Conservation (phyloP, 169 alveolate genomes). For the Eimeria maxima region DNA sequence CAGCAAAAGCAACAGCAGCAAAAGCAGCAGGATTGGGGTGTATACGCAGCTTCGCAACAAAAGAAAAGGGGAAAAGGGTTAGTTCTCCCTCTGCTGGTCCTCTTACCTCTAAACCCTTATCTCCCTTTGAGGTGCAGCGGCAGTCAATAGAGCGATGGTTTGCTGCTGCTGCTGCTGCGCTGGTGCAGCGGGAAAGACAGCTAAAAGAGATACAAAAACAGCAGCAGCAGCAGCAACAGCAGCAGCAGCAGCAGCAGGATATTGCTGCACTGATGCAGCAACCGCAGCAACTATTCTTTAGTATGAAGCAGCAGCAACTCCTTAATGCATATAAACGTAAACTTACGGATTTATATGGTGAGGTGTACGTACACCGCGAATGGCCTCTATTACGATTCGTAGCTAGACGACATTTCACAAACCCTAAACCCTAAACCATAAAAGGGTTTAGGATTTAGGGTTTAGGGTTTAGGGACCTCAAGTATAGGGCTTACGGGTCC, state of each 20-base stretch:
- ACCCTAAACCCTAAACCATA: conserved; percentile 1
- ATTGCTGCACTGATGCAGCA: conserved; percentile 6
- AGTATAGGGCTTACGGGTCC: not conserved
- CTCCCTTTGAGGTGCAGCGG: not conserved
- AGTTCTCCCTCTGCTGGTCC: conserved; percentile 37
- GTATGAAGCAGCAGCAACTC: conserved; percentile 12
- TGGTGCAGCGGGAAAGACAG: not conserved
- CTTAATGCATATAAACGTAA: not conserved
- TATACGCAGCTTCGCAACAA: conserved; percentile 5
- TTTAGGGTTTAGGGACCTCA: conserved; percentile 5
- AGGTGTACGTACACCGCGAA: conserved; percentile 56
- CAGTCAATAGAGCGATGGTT: conserved; percentile 1
- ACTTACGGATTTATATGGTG: not conserved
- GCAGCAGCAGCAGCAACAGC: conserved; percentile 38
- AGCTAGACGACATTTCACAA: not conserved
- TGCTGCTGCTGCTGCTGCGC: conserved; percentile 44
- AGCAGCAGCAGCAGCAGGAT: not conserved
- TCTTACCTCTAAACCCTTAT: not conserved
- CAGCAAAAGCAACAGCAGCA: not conserved
- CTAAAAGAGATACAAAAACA: not conserved
- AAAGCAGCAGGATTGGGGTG: not conserved
- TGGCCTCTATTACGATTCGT: conserved; percentile 26
- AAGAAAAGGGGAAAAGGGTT: conserved; percentile 1
- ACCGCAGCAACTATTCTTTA: conserved; percentile 25
- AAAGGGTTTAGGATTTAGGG: conserved; percentile 18